Evolutionary conservation across 495 filamentous ascomycete species (phyloP).

Genomic region (Cercophora samala): DNA sequence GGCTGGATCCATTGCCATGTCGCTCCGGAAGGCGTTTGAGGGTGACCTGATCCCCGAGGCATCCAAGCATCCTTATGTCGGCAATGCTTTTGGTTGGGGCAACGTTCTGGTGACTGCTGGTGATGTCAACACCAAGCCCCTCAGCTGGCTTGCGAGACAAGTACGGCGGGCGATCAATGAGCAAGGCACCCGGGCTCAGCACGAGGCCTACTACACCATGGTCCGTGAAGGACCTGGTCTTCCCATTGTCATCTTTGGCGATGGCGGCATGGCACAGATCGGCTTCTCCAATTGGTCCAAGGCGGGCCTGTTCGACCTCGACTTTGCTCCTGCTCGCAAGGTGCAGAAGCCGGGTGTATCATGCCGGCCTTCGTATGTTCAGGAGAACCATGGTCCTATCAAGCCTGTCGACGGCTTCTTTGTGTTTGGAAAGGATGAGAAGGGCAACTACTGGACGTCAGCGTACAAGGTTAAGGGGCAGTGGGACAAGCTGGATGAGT

Average conservation of each 20-base stretch:
- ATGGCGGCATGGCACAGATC: conserved; percentile 39
- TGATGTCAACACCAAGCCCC: conserved; percentile 39
- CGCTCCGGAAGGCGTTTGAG: conserved; percentile 26
- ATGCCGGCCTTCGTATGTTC: conserved; percentile 27
- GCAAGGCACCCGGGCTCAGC: conserved; percentile 44
- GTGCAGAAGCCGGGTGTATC: neutral
- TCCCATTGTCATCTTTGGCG: conserved; percentile 39
- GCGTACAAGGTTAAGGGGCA: conserved; percentile 35
- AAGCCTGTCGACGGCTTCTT: conserved; percentile 35
- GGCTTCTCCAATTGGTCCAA: conserved; percentile 47
- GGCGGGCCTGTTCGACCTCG: conserved; percentile 39
- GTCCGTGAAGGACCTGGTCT: conserved; percentile 21
- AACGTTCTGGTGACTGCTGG: conserved; percentile 35
- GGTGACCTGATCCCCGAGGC: conserved; percentile 28
- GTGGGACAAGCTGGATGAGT: conserved; percentile 37
- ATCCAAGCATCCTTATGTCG: conserved; percentile 30
- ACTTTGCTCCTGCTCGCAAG: conserved; percentile 40
- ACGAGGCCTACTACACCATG: conserved; percentile 38
- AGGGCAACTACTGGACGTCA: conserved; percentile 49
- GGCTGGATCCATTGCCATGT: conserved; percentile 30
- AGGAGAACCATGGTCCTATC: conserved; percentile 34
- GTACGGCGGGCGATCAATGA: conserved; percentile 42
- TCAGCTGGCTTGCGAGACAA: conserved; percentile 38
- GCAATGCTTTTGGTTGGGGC: conserved; percentile 34
- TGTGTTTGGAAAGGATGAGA: conserved; percentile 48